phyloP scores from a whole-genome alignment of 208 protist species.

The Crithidia sp. region DNA sequence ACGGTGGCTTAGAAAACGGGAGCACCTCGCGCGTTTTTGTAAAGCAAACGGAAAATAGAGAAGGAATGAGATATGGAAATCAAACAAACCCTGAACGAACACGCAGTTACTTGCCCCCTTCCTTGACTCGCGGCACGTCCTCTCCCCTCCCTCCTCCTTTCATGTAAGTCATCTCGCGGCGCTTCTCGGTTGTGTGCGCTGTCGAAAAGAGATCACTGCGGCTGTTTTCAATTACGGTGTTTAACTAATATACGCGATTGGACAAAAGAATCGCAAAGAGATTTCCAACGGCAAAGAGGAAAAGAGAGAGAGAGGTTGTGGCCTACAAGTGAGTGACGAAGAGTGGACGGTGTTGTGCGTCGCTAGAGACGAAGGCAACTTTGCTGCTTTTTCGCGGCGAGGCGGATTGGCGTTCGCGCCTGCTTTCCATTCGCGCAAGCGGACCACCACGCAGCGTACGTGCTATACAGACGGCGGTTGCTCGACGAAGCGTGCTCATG shows the following conservation, averaged over 20 bases:
- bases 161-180: constrained; percentile 7
- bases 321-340: too few relatives aligned
- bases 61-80: neutral
- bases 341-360: too few relatives aligned
- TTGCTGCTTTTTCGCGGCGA: too few relatives aligned
- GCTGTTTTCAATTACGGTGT: constrained; percentile 13
- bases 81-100: constrained; percentile 15
- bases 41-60: constrained; percentile 6
- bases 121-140: constrained; percentile 4
- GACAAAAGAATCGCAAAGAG: constrained; percentile 1
- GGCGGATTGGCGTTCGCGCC: too few relatives aligned
- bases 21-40: neutral
- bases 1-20: neutral
- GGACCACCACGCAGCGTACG: too few relatives aligned
- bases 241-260: constrained; percentile 17
- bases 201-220: constrained; percentile 6
- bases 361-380: too few relatives aligned
- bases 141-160: neutral
- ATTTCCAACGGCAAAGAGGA: constrained; percentile 14
- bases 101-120: constrained; percentile 1
- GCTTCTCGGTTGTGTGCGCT: neutral
- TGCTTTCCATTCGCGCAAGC: too few relatives aligned
- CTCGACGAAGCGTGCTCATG: too few relatives aligned
- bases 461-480: too few relatives aligned
- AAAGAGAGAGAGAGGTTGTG: constrained; percentile 1